Evolutionary conservation across 768 basidiomycete species (phyloP).

Genomic region (Nidularia pulvinata): DNA sequence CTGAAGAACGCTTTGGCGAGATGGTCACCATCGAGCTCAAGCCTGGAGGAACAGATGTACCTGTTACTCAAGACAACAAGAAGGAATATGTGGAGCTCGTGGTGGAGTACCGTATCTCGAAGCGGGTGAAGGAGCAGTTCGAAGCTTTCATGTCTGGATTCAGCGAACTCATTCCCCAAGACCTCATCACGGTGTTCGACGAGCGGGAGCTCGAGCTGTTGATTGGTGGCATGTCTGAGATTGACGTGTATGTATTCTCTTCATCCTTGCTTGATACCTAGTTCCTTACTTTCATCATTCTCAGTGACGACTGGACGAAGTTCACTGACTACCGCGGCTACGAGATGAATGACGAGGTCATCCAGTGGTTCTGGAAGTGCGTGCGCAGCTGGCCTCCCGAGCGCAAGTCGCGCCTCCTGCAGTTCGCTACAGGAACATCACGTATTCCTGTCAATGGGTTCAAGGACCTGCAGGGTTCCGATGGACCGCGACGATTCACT

Average conservation of each 20-base stretch:
- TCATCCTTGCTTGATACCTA: no score
- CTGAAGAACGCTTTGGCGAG: slow-evolving; percentile 98
- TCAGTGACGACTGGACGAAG: slow-evolving; percentile 96
- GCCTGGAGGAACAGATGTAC: slow-evolving; percentile 80
- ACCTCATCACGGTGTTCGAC: slow-evolving; percentile 97
- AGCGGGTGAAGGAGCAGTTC: slow-evolving; percentile 98
- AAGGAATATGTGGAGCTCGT: slow-evolving; percentile 95
- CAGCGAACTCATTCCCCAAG: slow-evolving; percentile 98
- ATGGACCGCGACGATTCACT: slow-evolving; percentile 95
- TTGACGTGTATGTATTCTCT: slow-evolving; percentile 81
- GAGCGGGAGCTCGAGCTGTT: slow-evolving; percentile 96
- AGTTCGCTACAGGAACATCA: slow-evolving; percentile 97
- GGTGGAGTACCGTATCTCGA: slow-evolving; percentile 97
- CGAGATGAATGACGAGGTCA: slow-evolving; percentile 93
- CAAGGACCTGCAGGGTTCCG: slow-evolving; percentile 97
- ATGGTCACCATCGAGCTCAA: slow-evolving; percentile 97
- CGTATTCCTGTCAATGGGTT: slow-evolving; percentile 98
- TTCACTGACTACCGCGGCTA: slow-evolving; percentile 99
- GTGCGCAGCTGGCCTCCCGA: slow-evolving; percentile 98
- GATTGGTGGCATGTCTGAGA: slow-evolving; percentile 99
- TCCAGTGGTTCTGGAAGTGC: slow-evolving; percentile 99
- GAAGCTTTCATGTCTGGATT: slow-evolving; percentile 99
- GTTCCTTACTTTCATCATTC: no score
- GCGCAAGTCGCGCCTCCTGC: slow-evolving; percentile 93
- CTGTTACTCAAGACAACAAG: slow-evolving; percentile 98